Base-by-base conservation (phyloP, 2,329 filamentous ascomycete species). In the Alternaria ethzedia region DNA sequence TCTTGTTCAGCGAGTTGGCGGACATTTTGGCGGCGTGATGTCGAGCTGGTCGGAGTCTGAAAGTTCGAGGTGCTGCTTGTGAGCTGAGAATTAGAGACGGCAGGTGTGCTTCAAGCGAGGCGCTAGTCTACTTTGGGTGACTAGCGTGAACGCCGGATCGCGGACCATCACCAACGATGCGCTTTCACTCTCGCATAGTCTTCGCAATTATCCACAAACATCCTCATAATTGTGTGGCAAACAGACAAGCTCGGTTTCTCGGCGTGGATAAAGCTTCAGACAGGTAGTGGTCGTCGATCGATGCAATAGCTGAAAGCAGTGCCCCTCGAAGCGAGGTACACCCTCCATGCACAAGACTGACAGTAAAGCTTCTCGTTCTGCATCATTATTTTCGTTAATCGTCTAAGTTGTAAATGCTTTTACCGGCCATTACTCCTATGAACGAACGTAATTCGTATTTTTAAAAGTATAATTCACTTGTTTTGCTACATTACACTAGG, bases 1-100 rank as follows among this genome's bases (percentile, higher is more conserved):
- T 98, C 93, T 98, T 98, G 92, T 97, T 97, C 83, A 92, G 88
- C 85, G 92, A 86, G 75, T 80, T 77, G 61, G 60, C 60, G 81
- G 83, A 84, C 88, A 90, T 90, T 80, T 79, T 88, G 85, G 83
- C 84, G 82, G 72, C 70, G 67, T 67, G 57, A 67, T 54, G 71
- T 76, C 72, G 71, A 70, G 57, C 64, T 71, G 73, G 71, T 75
- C 68, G 65, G 63, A 61, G 63, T 67, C 64, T 69, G 66, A 67
- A 70, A 72, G 61, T 67, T 65, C 64, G 63, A 52, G 41, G 63
- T 64, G 56, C 36, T 8, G 20, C 17, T 23, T 15, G 15, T n/a
- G 44, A 12, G 23, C 12, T 15, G 30, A 41, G 54, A 59, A 59
- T 62, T 50, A 45, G 46, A 12, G 36, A 30, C 30, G 36, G 17